Evolutionary conservation across 2,329 filamentous ascomycete species (phyloP), one percentile per base, ranked within the genome.

Genomic region (Clonostachys rhizophaga): DNA sequence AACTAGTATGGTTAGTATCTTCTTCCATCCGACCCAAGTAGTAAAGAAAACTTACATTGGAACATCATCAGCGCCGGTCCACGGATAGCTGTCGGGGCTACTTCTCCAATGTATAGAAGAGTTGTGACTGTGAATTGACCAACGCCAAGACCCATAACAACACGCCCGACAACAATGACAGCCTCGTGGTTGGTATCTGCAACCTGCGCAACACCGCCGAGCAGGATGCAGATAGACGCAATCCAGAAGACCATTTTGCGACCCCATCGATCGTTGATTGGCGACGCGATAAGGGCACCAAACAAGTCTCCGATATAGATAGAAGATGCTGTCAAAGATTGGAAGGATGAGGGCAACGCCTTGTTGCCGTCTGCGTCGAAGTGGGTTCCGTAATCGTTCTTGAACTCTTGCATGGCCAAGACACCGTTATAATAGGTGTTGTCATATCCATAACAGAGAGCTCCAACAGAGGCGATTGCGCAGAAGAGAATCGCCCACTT

Each of bases 291-390:
- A 5, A 68, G 50, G 6, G 66, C 60, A 35, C 66, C 66, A 33
- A 66, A 43, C 1, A 67, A 54, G 43, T 69, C 66, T n/a, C 66
- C 66, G 13, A 69, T 61, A 48, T 68, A 65, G 53, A 69, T 68
- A 42, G 62, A 60, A 11, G 63, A 66, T 8, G 65, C 59, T 4
- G 64, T 65, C 13, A 68, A 48, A 7, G 66, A 63, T 18, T 58
- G 54, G 46, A 60, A 60, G 14, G 58, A 58, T 9, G 58, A 54
- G 12, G 52, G 47, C 6, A 63, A 49, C 9, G 51, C 49, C n/a
- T 43, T 42, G 16, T 46, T 48, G 13, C 59, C 58, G 43, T 54
- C 45, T 16, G 45, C 46, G 17, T 55, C 52, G 33, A 24, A 17
- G 20, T 46, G 49, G 35, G 42, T 50, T 17, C 58, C 60, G 45